Conservation (phyloP, 208 protist genomes). For the Porcisia deanei region DNA sequence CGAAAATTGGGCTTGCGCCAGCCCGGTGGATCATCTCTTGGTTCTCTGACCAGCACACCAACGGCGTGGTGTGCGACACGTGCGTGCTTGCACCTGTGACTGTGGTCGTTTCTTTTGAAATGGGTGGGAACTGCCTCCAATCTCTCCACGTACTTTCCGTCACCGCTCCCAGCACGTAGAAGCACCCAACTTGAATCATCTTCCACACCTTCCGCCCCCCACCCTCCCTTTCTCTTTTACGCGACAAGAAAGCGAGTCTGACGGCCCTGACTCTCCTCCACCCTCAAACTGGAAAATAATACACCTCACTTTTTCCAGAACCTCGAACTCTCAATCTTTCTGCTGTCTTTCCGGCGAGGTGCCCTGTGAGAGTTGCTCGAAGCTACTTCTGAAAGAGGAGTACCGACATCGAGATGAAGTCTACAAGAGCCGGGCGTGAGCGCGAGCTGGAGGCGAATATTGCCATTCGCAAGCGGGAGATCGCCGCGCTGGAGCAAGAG, state of each 20-base stretch:
- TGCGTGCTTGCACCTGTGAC: background rate
- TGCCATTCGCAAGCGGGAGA: constrained; percentile 59
- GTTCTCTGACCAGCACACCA: background rate
- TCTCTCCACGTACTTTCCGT: too few species aligned
- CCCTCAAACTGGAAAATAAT: background rate
- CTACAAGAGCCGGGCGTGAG: constrained; percentile 52
- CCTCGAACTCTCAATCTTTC: background rate
- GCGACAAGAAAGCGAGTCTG: too few species aligned
- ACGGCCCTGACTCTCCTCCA: background rate
- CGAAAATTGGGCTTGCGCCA: background rate
- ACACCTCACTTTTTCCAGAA: background rate
- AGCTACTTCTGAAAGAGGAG: background rate
- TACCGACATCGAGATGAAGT: constrained; percentile 35
- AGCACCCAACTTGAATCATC: background rate
- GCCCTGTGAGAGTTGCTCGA: background rate
- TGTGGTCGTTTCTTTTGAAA: background rate
- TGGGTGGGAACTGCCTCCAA: too few species aligned
- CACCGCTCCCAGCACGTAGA: too few species aligned
- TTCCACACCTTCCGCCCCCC: background rate
- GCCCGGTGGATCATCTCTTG: background rate
- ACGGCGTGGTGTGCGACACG: background rate
- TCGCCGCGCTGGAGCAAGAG: constrained; percentile 52
- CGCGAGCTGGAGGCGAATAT: constrained; percentile 71
- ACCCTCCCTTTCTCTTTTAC: too few species aligned
- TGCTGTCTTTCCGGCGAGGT: background rate